phyloP scores from a whole-genome alignment of 2,329 filamentous ascomycete species.

The Stachybotrys elegans region DNA sequence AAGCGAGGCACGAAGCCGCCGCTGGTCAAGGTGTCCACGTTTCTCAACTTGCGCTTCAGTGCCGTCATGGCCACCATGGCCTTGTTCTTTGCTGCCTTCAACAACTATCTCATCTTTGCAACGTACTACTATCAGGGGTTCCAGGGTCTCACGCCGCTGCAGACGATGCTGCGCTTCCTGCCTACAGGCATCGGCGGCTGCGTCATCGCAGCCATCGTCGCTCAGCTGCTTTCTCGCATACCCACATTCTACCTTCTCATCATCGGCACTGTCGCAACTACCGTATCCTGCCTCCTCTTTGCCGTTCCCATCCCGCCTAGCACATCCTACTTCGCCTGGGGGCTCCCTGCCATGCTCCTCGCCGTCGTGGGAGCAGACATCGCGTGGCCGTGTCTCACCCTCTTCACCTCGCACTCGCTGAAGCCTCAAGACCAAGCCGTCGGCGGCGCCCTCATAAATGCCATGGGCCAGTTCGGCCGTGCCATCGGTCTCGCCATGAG shows the following conservation, averaged over 20 bases:
- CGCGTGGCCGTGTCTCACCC: constrained; percentile 58
- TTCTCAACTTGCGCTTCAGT: constrained; percentile 53
- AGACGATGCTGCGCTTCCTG: constrained; percentile 64
- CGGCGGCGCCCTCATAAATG: constrained; percentile 63
- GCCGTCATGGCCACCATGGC: constrained; percentile 61
- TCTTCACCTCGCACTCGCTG: constrained; percentile 60
- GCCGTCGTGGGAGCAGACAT: constrained; percentile 63
- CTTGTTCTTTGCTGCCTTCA: constrained; percentile 63
- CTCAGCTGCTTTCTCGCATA: constrained; percentile 51
- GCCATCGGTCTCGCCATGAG: constrained; percentile 61
- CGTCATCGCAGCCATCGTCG: constrained; percentile 50
- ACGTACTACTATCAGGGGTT: constrained; percentile 70
- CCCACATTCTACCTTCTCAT: constrained; percentile 53
- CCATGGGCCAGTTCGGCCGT: constrained; percentile 59
- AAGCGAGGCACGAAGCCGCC: constrained; percentile 35
- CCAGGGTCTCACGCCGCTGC: constrained; percentile 54
- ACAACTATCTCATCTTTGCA: constrained; percentile 61
- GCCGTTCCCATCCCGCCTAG: constrained; percentile 55
- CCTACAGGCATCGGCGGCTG: constrained; percentile 59
- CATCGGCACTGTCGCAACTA: constrained; percentile 51
- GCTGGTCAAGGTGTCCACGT: constrained; percentile 63
- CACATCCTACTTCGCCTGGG: constrained; percentile 64
- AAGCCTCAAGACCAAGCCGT: constrained; percentile 61
- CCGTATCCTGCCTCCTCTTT: constrained; percentile 54
- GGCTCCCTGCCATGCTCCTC: constrained; percentile 61